Evolutionary conservation across 345 rosid genomes (phyloP).

Genomic region (Bruguiera parviflora): DNA sequence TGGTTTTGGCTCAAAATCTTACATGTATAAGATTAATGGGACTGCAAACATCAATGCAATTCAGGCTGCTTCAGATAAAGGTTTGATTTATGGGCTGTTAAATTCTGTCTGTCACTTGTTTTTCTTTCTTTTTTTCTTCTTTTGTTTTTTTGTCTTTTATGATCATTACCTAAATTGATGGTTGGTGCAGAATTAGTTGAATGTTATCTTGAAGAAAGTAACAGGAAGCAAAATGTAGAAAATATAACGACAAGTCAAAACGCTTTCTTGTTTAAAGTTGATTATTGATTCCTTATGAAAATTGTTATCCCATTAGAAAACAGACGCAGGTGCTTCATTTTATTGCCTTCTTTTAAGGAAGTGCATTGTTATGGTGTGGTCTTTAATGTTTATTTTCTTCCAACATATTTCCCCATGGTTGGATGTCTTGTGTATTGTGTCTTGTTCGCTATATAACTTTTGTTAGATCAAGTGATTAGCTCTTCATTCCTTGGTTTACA

Average conservation of each 20-base stretch:
- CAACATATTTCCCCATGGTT: no score
- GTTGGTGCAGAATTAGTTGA: neutral
- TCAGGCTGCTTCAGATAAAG: slow-evolving; percentile 87
- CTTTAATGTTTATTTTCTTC: neutral
- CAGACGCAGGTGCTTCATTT: neutral
- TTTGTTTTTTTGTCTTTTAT: neutral
- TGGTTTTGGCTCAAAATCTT: slow-evolving; percentile 89
- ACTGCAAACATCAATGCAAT: slow-evolving; percentile 93
- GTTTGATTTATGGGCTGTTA: slow-evolving; percentile 25
- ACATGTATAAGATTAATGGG: slow-evolving; percentile 95
- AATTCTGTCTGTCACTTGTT: neutral
- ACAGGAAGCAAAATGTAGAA: neutral
- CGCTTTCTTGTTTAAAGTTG: neutral
- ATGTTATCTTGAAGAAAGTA: neutral
- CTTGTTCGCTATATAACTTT: neutral
- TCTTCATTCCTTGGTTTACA: slow-evolving; percentile 15
- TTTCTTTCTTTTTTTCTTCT: neutral
- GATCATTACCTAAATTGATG: neutral
- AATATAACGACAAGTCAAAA: neutral
- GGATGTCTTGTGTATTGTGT: neutral
- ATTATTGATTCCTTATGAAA: neutral
- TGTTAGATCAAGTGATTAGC: neutral
- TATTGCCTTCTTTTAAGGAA: neutral
- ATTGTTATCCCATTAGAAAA: neutral
- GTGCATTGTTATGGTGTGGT: neutral